phyloP scores from a whole-genome alignment of 257 asterid species.

The Fraxinus pennsylvanica region DNA sequence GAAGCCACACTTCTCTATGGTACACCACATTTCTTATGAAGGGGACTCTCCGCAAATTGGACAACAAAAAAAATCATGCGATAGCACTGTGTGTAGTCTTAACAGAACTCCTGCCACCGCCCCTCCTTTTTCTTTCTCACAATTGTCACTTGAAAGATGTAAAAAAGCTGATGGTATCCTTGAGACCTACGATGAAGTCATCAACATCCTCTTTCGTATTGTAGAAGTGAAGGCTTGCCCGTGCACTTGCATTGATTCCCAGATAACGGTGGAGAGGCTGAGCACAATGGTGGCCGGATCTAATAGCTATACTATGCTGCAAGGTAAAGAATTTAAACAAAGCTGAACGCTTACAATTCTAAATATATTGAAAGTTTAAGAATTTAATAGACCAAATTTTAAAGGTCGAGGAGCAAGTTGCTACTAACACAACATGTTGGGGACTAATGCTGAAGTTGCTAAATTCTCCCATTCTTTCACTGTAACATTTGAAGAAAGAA shows the following conservation, averaged over 20 bases:
- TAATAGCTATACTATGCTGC: slow-evolving; percentile 85
- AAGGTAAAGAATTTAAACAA: not conserved
- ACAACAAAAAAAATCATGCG: too few species aligned
- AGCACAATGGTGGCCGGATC: slow-evolving; percentile 98
- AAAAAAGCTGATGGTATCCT: slow-evolving; percentile 66
- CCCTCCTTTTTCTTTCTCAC: not conserved
- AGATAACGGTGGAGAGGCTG: slow-evolving; percentile 84
- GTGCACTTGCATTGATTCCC: slow-evolving; percentile 82
- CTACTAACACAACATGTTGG: not conserved
- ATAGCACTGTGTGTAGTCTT: too few species aligned
- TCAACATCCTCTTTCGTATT: slow-evolving; percentile 92
- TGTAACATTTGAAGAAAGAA: slow-evolving; percentile 1
- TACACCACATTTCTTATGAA: too few species aligned
- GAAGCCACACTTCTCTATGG: too few species aligned
- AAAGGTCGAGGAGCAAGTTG: not conserved
- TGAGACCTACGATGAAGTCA: slow-evolving; percentile 62
- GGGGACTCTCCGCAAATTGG: too few species aligned
- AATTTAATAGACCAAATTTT: not conserved
- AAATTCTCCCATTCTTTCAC: not conserved
- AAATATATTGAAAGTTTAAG: not conserved
- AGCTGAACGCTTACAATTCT: not conserved
- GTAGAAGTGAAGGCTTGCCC: slow-evolving; percentile 92
- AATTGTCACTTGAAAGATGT: slow-evolving; percentile 49
- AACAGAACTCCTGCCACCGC: not conserved
- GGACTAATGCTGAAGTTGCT: not conserved